Percentiles rank a stretch among this genome's conserved stretches.
Conservation (phyloP, 2,329 filamentous ascomycete genomes). For the Venturia carpophila region DNA sequence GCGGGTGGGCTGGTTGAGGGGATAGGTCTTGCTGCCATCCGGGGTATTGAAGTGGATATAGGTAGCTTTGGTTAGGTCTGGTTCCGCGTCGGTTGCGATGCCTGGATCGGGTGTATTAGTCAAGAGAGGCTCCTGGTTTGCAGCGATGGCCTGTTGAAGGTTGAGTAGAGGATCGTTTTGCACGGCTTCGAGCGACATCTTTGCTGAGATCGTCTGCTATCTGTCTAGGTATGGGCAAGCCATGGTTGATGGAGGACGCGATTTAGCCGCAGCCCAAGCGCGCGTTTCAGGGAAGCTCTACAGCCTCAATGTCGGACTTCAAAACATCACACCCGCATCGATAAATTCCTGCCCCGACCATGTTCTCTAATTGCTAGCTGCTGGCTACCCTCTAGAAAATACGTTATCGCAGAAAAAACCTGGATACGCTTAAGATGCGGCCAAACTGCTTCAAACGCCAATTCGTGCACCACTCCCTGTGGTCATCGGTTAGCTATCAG, state of each 20-base stretch:
- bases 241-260: neutral
- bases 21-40: slow-evolving; percentile 33
- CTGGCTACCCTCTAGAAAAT: neutral
- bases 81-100: slow-evolving; percentile 50
- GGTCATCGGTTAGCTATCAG: no score
- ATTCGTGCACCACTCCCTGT: no score
- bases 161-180: slow-evolving; percentile 70
- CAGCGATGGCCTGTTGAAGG: slow-evolving; percentile 73
- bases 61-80: slow-evolving; percentile 65
- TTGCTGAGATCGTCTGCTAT: neutral
- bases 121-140: slow-evolving; percentile 61
- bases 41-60: slow-evolving; percentile 43
- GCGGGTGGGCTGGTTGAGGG: slow-evolving; percentile 68
- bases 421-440: neutral
- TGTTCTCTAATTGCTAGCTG: neutral
- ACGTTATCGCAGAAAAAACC: neutral
- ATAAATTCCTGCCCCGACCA: neutral
- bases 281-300: neutral
- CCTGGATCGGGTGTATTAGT: slow-evolving; percentile 61
- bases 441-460: no score
- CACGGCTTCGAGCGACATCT: slow-evolving; percentile 35
- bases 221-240: no score
- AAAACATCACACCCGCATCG: neutral
- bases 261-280: neutral
- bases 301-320: neutral